phyloP scores from a whole-genome alignment of 306 rosid genomes.

The Lagenaria siceraria region DNA sequence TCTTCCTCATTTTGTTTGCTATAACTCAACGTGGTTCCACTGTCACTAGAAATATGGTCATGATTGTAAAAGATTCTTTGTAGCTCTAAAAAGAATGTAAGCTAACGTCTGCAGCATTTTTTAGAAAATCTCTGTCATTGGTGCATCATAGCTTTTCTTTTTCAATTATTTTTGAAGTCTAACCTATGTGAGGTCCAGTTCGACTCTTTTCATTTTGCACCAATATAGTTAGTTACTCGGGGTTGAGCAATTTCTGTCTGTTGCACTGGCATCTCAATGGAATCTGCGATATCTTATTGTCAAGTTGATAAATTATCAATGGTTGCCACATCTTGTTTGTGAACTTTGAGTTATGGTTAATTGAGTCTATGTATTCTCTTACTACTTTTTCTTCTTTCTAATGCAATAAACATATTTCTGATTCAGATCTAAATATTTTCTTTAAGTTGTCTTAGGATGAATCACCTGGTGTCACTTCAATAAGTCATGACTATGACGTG shows the following conservation, averaged over 20 bases:
- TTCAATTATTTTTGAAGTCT: not conserved
- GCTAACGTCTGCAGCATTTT: not conserved
- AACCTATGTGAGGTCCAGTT: not conserved
- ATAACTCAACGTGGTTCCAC: not conserved
- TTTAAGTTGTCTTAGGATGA: constrained; percentile 35
- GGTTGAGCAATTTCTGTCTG: not conserved
- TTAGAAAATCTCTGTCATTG: not conserved
- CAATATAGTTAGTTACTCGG: not conserved
- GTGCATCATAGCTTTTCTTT: not conserved
- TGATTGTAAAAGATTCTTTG: not conserved
- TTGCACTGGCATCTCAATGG: not conserved
- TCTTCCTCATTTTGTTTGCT: not conserved
- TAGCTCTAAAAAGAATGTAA: not conserved
- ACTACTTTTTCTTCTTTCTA: not conserved
- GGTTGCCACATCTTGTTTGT: not conserved
- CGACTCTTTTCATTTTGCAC: not conserved
- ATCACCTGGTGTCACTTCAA: constrained; percentile 14
- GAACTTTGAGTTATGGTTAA: not conserved
- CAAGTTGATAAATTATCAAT: not conserved
- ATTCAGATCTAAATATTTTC: not conserved
- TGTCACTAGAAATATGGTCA: not conserved
- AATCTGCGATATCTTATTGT: not conserved
- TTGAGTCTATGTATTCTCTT: not conserved
- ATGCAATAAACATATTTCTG: not conserved
- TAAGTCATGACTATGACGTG: constrained; percentile 22